These are phyloP conservation scores for Cryphonectria parasitica DNA, from an alignment of 2,329 filamentous ascomycete species.

Conservation along the genomic window DNA sequence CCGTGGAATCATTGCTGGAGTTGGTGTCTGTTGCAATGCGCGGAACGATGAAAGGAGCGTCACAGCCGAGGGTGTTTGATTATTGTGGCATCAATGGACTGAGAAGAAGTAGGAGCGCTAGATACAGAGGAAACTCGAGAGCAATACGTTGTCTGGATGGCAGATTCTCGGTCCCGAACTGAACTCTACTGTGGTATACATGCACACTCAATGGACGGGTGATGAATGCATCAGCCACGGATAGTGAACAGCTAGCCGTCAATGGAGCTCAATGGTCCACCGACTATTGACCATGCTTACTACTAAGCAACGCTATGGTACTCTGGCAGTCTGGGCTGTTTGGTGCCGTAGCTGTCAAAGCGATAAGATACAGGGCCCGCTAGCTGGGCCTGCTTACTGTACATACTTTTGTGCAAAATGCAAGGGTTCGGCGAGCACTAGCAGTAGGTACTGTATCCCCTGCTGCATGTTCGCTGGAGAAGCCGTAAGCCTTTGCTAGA, in stretches of 20 bases:
- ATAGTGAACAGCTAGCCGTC: conserved; percentile 25
- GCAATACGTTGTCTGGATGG: conserved; percentile 13
- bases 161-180: background rate
- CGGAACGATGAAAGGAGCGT: conserved; percentile 9
- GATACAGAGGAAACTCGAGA: background rate
- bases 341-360: background rate
- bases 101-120: conserved; percentile 16
- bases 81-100: conserved; percentile 4
- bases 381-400: background rate
- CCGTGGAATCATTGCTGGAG: conserved; percentile 54
- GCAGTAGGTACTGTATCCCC: background rate
- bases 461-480: background rate
- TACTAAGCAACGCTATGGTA: background rate
- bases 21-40: conserved; percentile 22
- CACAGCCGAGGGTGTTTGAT: conserved; percentile 1
- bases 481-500: background rate
- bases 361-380: conserved; percentile 8
- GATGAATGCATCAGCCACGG: conserved; percentile 14
- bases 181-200: background rate
- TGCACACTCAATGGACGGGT: background rate
- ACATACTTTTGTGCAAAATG: background rate
- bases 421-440: background rate
- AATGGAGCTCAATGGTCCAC: conserved; percentile 12
- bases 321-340: no score
- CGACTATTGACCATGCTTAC: conserved; percentile 17